Percentiles rank a stretch among this genome's conserved stretches.
Conservation (phyloP, 2,329 filamentous ascomycete genomes). For the Penicillium verrucosum region DNA sequence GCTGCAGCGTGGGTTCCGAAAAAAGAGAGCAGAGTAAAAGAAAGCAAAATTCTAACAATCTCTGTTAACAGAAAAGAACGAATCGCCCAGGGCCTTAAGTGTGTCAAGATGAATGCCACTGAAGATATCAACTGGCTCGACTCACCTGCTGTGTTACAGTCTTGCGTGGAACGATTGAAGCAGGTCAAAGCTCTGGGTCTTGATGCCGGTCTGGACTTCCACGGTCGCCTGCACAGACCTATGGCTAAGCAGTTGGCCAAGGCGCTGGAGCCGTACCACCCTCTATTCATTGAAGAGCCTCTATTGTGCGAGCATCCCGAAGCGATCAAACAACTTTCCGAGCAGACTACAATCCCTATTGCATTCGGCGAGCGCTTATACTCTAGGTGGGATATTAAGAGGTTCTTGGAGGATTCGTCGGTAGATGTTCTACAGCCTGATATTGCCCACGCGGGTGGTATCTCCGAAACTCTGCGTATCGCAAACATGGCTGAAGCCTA, state of each 20-base stretch:
- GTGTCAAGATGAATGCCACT: conserved; percentile 77
- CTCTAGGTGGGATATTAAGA: conserved; percentile 69
- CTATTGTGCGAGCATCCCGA: conserved; percentile 67
- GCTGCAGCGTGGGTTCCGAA: conserved; percentile 44
- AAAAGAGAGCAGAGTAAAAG: background rate
- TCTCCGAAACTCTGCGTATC: conserved; percentile 67
- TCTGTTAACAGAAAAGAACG: conserved; percentile 39
- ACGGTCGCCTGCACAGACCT: conserved; percentile 71
- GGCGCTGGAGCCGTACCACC: conserved; percentile 63
- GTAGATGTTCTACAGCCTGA: conserved; percentile 74
- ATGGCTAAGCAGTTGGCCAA: conserved; percentile 75
- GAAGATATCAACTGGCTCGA: conserved; percentile 75
- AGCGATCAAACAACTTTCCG: conserved; percentile 60
- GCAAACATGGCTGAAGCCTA: conserved; percentile 70
- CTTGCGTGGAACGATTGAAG: conserved; percentile 64
- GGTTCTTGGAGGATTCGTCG: conserved; percentile 64
- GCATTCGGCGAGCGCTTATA: conserved; percentile 71
- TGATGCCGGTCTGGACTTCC: conserved; percentile 75
- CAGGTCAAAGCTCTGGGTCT: conserved; percentile 67
- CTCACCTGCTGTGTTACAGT: conserved; percentile 61
- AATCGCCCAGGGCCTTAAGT: conserved; percentile 40
- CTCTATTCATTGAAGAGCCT: conserved; percentile 73
- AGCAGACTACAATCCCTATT: conserved; percentile 67
- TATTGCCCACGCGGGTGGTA: conserved; percentile 67
- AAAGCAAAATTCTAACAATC: background rate